phyloP scores from a whole-genome alignment of 495 filamentous ascomycete species.

The Penicillium egyptiacum region DNA sequence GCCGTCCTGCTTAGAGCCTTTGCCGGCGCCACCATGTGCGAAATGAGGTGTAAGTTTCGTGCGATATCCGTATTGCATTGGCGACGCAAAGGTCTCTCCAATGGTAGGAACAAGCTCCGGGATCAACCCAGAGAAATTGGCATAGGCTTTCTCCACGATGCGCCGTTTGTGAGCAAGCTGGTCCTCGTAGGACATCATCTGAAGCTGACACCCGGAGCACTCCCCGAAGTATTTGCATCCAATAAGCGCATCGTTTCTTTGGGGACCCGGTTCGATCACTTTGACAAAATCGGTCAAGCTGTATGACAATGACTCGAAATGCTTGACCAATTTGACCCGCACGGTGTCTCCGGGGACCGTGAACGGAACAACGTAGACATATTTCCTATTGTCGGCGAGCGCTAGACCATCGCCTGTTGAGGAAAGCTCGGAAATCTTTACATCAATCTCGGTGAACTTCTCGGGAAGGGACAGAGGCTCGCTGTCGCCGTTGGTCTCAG shows the following conservation, averaged over 20 bases:
- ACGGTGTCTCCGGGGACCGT: slow-evolving; percentile 80
- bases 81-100: slow-evolving; percentile 82
- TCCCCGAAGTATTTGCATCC: slow-evolving; percentile 80
- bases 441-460: slow-evolving; percentile 71
- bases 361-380: slow-evolving; percentile 89
- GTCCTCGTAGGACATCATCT: slow-evolving; percentile 88
- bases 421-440: slow-evolving; percentile 71
- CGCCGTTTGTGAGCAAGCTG: slow-evolving; percentile 81
- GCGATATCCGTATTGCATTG: slow-evolving; percentile 87
- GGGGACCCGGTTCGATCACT: slow-evolving; percentile 67
- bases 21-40: slow-evolving; percentile 51
- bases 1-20: slow-evolving; percentile 35
- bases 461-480: slow-evolving; percentile 54
- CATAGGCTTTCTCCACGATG: slow-evolving; percentile 89
- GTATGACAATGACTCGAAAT: slow-evolving; percentile 60
- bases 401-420: slow-evolving; percentile 92
- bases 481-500: slow-evolving; percentile 24
- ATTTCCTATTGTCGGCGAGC: slow-evolving; percentile 58
- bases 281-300: slow-evolving; percentile 77
- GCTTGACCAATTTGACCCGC: slow-evolving; percentile 73
- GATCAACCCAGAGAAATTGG: slow-evolving; percentile 80
- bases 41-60: slow-evolving; percentile 98
- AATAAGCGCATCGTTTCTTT: slow-evolving; percentile 74
- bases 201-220: slow-evolving; percentile 94
- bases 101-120: slow-evolving; percentile 74